Evolutionary conservation across 2,329 filamentous ascomycete genomes (phyloP), one percentile per base, ranked within the genome.

Genomic region (Raffaelea ambrosiae): DNA sequence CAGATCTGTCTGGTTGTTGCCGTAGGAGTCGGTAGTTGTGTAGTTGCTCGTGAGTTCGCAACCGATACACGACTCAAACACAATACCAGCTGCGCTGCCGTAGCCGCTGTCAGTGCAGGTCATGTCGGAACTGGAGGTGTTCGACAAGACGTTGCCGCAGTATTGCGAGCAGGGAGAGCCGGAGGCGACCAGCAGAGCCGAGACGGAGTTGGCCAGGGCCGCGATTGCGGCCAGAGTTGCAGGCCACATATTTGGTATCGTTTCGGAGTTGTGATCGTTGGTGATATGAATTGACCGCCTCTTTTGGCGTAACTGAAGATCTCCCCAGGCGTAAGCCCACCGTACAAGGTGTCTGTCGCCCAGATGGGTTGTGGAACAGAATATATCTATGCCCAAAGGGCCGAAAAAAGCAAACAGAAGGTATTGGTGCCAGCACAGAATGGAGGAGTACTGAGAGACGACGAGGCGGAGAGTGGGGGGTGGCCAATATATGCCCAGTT

Each of bases 1-100:
- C 11, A 74, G 61, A 54, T 84, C 79, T 1, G 77, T 73, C 48
- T 71, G 54, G 18, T 63, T 58, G 5, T 56, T 62, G 2, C 62
- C 20, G n/a, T 29, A 38, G 21, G 29, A 40, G 19, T 19, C 40
- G 26, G 5, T 38, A 11, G n/a, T 45, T 5, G 46, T 55, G 54
- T 71, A 79, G 4, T 63, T 60, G 60, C 79, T 83, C 2, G 57
- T 59, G 23, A 72, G 57, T 54, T 81, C 68, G 59, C 77, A 81
- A 35, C 65, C 58, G 40, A 79, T 58, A 55, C 77, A 81, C 19
- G 64, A 62, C 54, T 74, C 59, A 53, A 71, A 78, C 38, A 79
- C 67, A n/a, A 66, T 63, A 7, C 75, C 76, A 4, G 62, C 54
- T 1, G 67, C 60, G 8, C 59, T 63, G 29, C 49, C 26, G 2